A percentile compares a stretch with the other conserved stretches of the same genome.
Evolutionary conservation across 163 green algal genomes (phyloP).

Genomic region (Coccomyxa subellipsoidea): DNA sequence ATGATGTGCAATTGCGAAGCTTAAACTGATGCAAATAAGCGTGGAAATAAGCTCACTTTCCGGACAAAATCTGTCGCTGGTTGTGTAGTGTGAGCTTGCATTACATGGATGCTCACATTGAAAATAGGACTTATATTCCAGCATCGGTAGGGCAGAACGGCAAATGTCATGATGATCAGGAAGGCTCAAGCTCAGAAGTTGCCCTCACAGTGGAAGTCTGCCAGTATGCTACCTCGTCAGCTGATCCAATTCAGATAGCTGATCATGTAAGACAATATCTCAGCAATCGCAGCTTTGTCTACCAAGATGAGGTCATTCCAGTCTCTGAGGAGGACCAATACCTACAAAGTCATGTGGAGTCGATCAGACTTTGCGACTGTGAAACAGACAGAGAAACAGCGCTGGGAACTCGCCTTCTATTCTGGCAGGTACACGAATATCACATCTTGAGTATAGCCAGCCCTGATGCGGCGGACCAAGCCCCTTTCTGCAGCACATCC

Average conservation of each 20-base stretch:
- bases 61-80: no score
- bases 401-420: neutral
- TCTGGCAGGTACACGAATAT: slow-evolving; percentile 3
- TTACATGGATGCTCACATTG: neutral
- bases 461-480: no score
- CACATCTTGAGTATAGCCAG: neutral
- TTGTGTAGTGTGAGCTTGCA: no score
- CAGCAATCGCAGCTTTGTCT: neutral
- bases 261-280: neutral
- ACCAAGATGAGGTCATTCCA: neutral
- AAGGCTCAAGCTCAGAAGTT: neutral
- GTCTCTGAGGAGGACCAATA: neutral
- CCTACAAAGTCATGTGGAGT: neutral
- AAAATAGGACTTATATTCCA: neutral
- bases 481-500: no score
- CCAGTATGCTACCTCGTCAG: neutral
- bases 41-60: no score
- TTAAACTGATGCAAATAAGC: no score
- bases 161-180: neutral
- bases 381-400: neutral
- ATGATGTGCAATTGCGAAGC: no score
- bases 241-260: neutral
- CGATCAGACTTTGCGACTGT: neutral
- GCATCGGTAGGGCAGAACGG: neutral
- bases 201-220: neutral